These are phyloP conservation scores for Aurantiochytrium sp. DNA, from an alignment of 108 stramenopile species.

Conservation along the genomic window DNA sequence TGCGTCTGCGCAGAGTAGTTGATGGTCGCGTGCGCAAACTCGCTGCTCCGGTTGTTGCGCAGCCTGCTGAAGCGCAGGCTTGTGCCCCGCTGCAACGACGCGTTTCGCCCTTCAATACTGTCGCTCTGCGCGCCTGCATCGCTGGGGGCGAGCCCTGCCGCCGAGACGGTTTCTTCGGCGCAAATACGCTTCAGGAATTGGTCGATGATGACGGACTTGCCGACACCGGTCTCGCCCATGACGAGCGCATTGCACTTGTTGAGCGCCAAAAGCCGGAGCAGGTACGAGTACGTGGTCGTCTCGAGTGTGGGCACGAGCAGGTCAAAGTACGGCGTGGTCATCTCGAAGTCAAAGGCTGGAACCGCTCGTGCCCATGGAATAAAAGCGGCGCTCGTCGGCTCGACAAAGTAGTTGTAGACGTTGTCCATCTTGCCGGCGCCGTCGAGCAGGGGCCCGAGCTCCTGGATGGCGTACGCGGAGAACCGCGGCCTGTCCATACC, in stretches of 20 bases:
- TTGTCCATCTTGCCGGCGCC: conserved; percentile 12
- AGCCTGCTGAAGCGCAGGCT: neutral
- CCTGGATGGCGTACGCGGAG: conserved; percentile 27
- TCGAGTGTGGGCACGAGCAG: conserved; percentile 57
- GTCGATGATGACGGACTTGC: conserved; percentile 56
- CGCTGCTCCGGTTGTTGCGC: neutral
- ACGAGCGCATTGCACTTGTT: neutral
- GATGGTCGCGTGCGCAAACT: conserved; percentile 46
- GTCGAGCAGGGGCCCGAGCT: neutral
- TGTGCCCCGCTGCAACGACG: neutral
- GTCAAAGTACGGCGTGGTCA: conserved; percentile 50
- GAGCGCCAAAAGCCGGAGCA: neutral
- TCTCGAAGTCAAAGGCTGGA: conserved; percentile 43
- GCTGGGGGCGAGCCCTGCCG: no score
- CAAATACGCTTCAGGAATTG: conserved; percentile 43
- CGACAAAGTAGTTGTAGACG: conserved; percentile 45
- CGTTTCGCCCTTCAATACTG: neutral
- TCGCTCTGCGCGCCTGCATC: no score
- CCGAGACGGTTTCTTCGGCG: neutral
- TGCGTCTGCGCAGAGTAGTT: conserved; percentile 60
- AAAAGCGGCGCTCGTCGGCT: conserved; percentile 35
- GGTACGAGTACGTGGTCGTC: conserved; percentile 46
- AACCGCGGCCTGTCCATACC: conserved; percentile 41
- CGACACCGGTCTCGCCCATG: conserved; percentile 60
- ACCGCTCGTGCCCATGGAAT: conserved; percentile 45